Evolutionary conservation across 2,329 filamentous ascomycete species (phyloP).

Genomic region (Phaeosphaeriaceae sp.): DNA sequence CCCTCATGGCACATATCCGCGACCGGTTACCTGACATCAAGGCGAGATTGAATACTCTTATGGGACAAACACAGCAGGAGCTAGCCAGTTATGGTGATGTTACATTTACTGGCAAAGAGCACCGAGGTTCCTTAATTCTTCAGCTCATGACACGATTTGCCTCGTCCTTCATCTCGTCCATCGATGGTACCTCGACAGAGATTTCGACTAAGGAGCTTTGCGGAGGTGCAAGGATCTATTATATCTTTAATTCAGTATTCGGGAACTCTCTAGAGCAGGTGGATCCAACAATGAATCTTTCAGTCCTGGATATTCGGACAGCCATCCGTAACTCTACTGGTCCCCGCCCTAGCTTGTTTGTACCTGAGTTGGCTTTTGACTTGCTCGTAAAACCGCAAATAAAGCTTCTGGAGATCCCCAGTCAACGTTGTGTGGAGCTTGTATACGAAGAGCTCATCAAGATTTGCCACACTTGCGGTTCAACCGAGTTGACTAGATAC

Average conservation of each 20-base stretch:
- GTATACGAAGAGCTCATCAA: slow-evolving; percentile 99
- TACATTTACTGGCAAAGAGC: slow-evolving; percentile 96
- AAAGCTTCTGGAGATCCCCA: slow-evolving; percentile 92
- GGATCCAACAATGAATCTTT: slow-evolving; percentile 93
- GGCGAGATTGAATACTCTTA: slow-evolving; percentile 93
- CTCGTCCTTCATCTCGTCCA: slow-evolving; percentile 96
- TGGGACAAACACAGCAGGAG: slow-evolving; percentile 99
- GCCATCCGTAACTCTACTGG: slow-evolving; percentile 98
- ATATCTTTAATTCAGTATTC: slow-evolving; percentile 99
- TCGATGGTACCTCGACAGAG: slow-evolving; percentile 97
- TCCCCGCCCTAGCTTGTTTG: slow-evolving; percentile 92
- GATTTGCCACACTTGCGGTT: slow-evolving; percentile 98
- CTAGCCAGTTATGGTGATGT: slow-evolving; percentile 97
- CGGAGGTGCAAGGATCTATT: slow-evolving; percentile 93
- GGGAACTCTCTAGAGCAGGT: slow-evolving; percentile 95
- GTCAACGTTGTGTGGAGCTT: slow-evolving; percentile 94
- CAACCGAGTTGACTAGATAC: slow-evolving; percentile 88
- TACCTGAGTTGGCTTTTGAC: slow-evolving; percentile 97
- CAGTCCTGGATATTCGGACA: slow-evolving; percentile 91
- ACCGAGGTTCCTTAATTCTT: slow-evolving; percentile 90
- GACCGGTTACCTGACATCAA: slow-evolving; percentile 98
- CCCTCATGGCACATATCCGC: slow-evolving; percentile 94
- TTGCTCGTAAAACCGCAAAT: slow-evolving; percentile 98
- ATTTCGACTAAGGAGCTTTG: slow-evolving; percentile 98
- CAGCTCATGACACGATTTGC: slow-evolving; percentile 99